phyloP scores from a whole-genome alignment of 148 eudicot species.

The Limonium bicolor region DNA sequence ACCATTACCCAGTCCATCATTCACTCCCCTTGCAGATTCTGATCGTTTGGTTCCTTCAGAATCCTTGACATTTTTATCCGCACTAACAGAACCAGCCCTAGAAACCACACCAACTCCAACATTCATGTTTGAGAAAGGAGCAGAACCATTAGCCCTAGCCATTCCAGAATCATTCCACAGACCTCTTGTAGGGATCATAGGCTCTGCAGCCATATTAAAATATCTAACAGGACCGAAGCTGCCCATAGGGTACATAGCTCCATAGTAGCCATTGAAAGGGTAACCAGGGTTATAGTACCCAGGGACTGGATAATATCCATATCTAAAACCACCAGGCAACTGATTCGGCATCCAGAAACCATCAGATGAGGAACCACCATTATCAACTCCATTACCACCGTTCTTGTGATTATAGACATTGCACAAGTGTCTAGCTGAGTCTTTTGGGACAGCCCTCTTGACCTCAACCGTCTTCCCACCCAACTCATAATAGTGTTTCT shows the following conservation, averaged over 20 bases:
- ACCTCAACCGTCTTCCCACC: conserved; percentile 79
- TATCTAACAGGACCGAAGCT: conserved; percentile 27
- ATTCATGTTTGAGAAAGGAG: conserved; percentile 28
- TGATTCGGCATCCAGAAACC: too few relatives aligned
- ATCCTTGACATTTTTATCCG: background rate
- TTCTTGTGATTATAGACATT: conserved; percentile 14
- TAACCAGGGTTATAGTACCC: too few relatives aligned
- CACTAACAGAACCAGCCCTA: background rate
- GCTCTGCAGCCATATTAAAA: conserved; percentile 49
- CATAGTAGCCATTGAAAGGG: conserved; percentile 30
- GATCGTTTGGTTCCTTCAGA: background rate
- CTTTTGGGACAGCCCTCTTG: conserved; percentile 64
- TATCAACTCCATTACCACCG: conserved; percentile 19
- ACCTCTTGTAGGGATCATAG: conserved; percentile 20
- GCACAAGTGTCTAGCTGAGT: conserved; percentile 12
- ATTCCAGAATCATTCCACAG: conserved; percentile 25
- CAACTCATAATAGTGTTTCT: conserved; percentile 47
- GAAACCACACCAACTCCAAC: conserved; percentile 24
- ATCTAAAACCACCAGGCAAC: conserved; percentile 18
- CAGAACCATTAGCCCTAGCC: conserved; percentile 23
- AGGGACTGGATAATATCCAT: conserved; percentile 20
- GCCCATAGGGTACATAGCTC: conserved; percentile 24
- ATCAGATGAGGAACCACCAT: conserved; percentile 13
- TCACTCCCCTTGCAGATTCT: background rate
- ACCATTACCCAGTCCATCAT: background rate